Evolutionary conservation across 106 monocot genomes (phyloP), one percentile per base, ranked within the genome.

Genomic region (Dactylorhiza incarnata): DNA sequence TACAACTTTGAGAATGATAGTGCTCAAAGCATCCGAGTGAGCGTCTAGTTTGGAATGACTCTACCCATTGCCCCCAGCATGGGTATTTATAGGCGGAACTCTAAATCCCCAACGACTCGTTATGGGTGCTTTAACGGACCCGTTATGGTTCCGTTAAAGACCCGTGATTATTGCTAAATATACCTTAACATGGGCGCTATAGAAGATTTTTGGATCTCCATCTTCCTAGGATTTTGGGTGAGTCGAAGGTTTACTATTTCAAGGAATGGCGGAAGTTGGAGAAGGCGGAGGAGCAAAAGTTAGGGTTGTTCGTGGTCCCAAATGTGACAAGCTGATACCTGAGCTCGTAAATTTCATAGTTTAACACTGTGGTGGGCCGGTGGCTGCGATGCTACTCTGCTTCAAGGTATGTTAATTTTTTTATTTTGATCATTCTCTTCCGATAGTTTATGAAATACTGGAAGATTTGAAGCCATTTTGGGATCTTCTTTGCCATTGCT

Each of bases 311-410:
- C 83, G 93, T 16, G 93, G 97, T 81, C 97, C 97, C 72, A 97
- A 91, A 76, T 97, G 97, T 56, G 86, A 82, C 76, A 93, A 89
- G 76, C 91, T 93, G 54, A 89, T 97, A 16, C 93, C 97, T 3
- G 97, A 93, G 82, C 78, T 89, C 45, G 81, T 81, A n/a, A 84
- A 89, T 46, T 89, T 87, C 87, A 88, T 83, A 16, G 80, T 97
- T 45, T 93, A 93, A 76, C 80, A 85, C 12, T 97, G 97, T 43
- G n/a, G n/a, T n/a, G n/a, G n/a, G n/a, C n/a, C n/a, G 97, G 97
- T 19, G 88, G 91, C 11, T 97, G 97, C 75, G 83, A 85, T 66
- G 84, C 91, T 51, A 87, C 97, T 56, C n/a, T n/a, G n/a, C 97
- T 97, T 65, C 97, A 89, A 91, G 97, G 97, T 91, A 61, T 26